A percentile compares a stretch with the other conserved stretches of the same genome.
Evolutionary conservation across 2,329 filamentous ascomycete genomes (phyloP).

Genomic region (Hypoxylon sp.): DNA sequence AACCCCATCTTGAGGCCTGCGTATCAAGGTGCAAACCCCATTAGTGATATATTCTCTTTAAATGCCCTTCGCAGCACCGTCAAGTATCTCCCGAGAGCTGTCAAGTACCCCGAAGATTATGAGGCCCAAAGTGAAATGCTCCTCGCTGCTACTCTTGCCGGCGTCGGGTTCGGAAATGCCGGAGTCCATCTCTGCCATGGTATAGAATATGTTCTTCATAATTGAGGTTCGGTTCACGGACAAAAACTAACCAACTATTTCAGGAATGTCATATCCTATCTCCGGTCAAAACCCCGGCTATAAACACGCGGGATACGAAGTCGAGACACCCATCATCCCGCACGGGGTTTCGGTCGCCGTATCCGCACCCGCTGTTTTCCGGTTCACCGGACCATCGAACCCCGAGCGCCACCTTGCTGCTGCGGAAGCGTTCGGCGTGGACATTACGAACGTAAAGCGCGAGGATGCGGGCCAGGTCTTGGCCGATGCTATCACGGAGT

Average conservation of each 20-base stretch:
- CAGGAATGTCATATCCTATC: slow-evolving; percentile 97
- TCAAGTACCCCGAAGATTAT: slow-evolving; percentile 88
- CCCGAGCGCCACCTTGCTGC: slow-evolving; percentile 92
- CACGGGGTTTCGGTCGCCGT: slow-evolving; percentile 97
- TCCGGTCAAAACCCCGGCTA: slow-evolving; percentile 95
- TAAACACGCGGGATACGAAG: slow-evolving; percentile 87
- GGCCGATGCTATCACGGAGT: slow-evolving; percentile 84
- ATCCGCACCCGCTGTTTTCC: slow-evolving; percentile 92
- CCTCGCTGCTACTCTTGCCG: slow-evolving; percentile 91
- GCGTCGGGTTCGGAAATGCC: slow-evolving; percentile 97
- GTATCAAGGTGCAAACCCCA: slow-evolving; percentile 97
- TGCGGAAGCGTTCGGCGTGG: slow-evolving; percentile 91
- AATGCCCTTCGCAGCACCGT: slow-evolving; percentile 86
- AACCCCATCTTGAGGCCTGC: slow-evolving; percentile 94
- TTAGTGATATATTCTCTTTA: slow-evolving; percentile 96
- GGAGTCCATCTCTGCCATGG: slow-evolving; percentile 86
- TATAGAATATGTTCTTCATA: slow-evolving; percentile 50
- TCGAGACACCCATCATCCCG: slow-evolving; percentile 85
- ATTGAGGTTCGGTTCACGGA: neutral
- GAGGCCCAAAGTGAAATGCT: slow-evolving; percentile 98
- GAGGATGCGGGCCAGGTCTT: slow-evolving; percentile 93
- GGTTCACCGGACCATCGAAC: slow-evolving; percentile 91
- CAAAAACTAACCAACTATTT: slow-evolving; percentile 17
- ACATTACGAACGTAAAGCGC: slow-evolving; percentile 87
- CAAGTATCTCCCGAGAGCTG: slow-evolving; percentile 91